Percentiles rank a stretch among this genome's conserved stretches.
phyloP scores from a whole-genome alignment of 352 stramenopile species.

The Paralagenidium karlingii region DNA sequence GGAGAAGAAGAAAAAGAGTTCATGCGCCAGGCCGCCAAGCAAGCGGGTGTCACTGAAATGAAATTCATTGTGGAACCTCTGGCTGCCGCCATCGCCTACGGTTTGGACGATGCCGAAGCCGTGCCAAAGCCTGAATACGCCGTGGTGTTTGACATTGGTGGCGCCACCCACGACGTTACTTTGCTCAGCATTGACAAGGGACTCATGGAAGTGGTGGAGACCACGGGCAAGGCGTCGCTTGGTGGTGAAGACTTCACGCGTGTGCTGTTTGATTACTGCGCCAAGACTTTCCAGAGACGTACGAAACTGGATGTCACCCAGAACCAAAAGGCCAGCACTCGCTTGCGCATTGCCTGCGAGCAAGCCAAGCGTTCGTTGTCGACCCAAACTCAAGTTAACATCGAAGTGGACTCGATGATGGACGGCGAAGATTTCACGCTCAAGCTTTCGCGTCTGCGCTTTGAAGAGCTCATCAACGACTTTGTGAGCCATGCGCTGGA shows the following conservation, averaged over 20 bases:
- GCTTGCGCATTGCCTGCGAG: slow-evolving; percentile 93
- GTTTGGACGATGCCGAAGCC: slow-evolving; percentile 95
- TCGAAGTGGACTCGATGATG: slow-evolving; percentile 96
- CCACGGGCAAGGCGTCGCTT: slow-evolving; percentile 91
- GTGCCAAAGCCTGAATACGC: slow-evolving; percentile 78
- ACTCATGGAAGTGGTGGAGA: slow-evolving; percentile 96
- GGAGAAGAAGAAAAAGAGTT: slow-evolving; percentile 65
- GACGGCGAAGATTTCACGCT: slow-evolving; percentile 96
- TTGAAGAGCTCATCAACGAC: slow-evolving; percentile 92
- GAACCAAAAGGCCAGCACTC: slow-evolving; percentile 91
- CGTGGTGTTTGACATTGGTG: slow-evolving; percentile 97
- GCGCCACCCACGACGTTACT: slow-evolving; percentile 94
- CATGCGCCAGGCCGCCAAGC: slow-evolving; percentile 63
- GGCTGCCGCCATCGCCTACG: slow-evolving; percentile 97
- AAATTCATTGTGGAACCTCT: slow-evolving; percentile 97
- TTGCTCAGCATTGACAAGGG: slow-evolving; percentile 95
- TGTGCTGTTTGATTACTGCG: slow-evolving; percentile 94
- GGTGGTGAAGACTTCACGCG: slow-evolving; percentile 96
- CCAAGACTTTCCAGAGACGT: slow-evolving; percentile 91
- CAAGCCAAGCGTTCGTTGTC: slow-evolving; percentile 95
- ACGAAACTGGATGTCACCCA: slow-evolving; percentile 87
- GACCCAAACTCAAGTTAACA: slow-evolving; percentile 91
- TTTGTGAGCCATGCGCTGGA: slow-evolving; percentile 88
- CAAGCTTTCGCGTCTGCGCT: slow-evolving; percentile 93
- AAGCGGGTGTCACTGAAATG: slow-evolving; percentile 92